Percentiles rank a stretch among this genome's conserved stretches.
These are phyloP conservation scores for Rhizophagus clarus DNA, from an alignment of 192 early-diverging fungal species.

Conservation along the genomic window DNA sequence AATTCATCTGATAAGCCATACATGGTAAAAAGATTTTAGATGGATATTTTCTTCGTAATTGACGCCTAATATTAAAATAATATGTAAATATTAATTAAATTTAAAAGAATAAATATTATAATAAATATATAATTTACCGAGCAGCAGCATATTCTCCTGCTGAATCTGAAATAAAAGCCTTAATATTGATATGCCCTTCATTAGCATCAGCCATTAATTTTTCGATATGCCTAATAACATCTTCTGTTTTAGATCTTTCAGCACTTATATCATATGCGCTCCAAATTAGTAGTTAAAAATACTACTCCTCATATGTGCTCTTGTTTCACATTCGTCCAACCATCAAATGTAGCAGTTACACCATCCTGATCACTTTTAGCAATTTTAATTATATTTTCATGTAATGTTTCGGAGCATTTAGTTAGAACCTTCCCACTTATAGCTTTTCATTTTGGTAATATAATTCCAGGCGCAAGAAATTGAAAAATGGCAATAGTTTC, in stretches of 20 bases:
- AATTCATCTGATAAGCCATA: slow-evolving; percentile 22
- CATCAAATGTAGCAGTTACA: too few species aligned
- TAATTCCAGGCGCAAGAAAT: neutral
- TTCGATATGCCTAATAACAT: too few species aligned
- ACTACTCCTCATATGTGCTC: too few species aligned
- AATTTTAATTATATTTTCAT: too few species aligned
- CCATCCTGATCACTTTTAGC: too few species aligned
- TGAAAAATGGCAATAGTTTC: neutral
- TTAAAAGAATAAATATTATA: slow-evolving; percentile 3
- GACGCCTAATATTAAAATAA: slow-evolving; percentile 1
- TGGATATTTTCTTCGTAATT: slow-evolving; percentile 22
- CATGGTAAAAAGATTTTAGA: slow-evolving; percentile 17
- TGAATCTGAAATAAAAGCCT: slow-evolving; percentile 7
- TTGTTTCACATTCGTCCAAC: too few species aligned
- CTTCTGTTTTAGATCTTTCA: too few species aligned
- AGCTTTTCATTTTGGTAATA: neutral
- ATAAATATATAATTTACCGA: slow-evolving; percentile 5
- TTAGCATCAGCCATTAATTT: neutral
- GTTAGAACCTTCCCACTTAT: neutral
- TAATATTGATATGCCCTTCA: slow-evolving; percentile 2
- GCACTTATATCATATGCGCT: too few species aligned
- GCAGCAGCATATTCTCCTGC: slow-evolving; percentile 19
- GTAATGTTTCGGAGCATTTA: neutral
- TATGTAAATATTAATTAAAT: neutral
- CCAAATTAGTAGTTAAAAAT: too few species aligned